Evolutionary conservation across 2,329 filamentous ascomycete species (phyloP).

Genomic region (Talaromyces sp.): DNA sequence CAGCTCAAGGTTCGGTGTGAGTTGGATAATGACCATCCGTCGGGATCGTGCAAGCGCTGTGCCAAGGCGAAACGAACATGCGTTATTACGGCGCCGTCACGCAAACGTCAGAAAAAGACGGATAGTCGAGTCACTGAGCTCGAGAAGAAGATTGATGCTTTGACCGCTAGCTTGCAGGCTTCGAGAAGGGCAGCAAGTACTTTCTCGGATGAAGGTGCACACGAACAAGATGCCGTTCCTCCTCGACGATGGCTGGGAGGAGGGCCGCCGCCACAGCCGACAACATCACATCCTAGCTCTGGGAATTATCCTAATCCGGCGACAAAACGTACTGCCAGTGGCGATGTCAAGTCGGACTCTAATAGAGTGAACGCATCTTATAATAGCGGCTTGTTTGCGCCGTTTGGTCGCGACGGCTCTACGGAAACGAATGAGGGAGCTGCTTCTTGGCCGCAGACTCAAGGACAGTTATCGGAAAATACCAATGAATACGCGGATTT

Average conservation of each 20-base stretch:
- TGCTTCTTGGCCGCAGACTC: background rate
- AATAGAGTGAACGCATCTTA: background rate
- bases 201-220: slow-evolving; percentile 16
- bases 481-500: slow-evolving; percentile 38
- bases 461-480: slow-evolving; percentile 13
- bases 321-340: slow-evolving; percentile 28
- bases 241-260: slow-evolving; percentile 26
- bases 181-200: slow-evolving; percentile 21
- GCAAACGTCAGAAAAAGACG: slow-evolving; percentile 87
- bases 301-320: slow-evolving; percentile 15
- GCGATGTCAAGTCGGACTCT: slow-evolving; percentile 20
- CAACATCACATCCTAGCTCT: background rate
- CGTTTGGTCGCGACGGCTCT: background rate
- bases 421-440: background rate
- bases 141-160: slow-evolving; percentile 84
- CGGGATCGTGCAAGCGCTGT: slow-evolving; percentile 69
- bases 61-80: slow-evolving; percentile 74
- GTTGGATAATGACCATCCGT: slow-evolving; percentile 58
- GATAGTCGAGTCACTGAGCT: slow-evolving; percentile 84
- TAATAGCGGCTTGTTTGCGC: background rate
- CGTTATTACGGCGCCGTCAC: slow-evolving; percentile 66
- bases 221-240: slow-evolving; percentile 35
- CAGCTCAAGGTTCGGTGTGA: slow-evolving; percentile 81
- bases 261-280: slow-evolving; percentile 6
- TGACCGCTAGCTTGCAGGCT: slow-evolving; percentile 74